phyloP scores from a whole-genome alignment of 441 rosid species.

The Gossypium gossypioides region DNA sequence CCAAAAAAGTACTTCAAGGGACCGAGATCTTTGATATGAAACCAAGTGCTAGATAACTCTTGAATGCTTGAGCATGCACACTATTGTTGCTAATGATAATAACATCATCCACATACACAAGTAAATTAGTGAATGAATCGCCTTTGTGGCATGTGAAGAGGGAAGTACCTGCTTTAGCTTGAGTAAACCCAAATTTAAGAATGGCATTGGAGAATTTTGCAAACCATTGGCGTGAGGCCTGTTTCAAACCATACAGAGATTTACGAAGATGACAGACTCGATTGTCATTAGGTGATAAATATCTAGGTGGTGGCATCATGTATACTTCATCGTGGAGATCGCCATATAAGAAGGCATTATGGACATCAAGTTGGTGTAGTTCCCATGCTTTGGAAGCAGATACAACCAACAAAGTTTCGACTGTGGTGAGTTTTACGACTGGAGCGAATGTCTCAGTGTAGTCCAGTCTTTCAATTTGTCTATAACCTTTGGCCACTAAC shows the following conservation, averaged over 20 bases:
- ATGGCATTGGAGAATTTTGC: background rate
- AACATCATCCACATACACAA: background rate
- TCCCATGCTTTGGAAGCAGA: background rate
- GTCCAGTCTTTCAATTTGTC: background rate
- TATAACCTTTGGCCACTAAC: background rate
- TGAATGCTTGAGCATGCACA: background rate
- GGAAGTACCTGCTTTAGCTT: background rate
- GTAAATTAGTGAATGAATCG: background rate
- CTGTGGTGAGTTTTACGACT: background rate
- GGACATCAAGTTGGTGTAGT: background rate
- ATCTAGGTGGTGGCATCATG: background rate
- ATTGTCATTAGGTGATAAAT: background rate
- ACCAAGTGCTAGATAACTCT: background rate
- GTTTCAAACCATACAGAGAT: background rate
- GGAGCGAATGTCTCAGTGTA: background rate
- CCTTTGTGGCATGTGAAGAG: background rate
- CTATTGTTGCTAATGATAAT: background rate
- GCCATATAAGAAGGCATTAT: background rate
- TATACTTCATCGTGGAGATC: no score
- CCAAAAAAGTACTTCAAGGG: background rate
- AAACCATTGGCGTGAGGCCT: background rate
- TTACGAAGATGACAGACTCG: background rate
- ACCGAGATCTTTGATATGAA: background rate
- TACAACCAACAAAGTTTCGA: background rate
- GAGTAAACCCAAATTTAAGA: background rate